A percentile compares a stretch with the other conserved stretches of the same genome.
These are phyloP conservation scores for Diaporthe velutina DNA, from an alignment of 2,329 filamentous ascomycete species.

Conservation along the genomic window DNA sequence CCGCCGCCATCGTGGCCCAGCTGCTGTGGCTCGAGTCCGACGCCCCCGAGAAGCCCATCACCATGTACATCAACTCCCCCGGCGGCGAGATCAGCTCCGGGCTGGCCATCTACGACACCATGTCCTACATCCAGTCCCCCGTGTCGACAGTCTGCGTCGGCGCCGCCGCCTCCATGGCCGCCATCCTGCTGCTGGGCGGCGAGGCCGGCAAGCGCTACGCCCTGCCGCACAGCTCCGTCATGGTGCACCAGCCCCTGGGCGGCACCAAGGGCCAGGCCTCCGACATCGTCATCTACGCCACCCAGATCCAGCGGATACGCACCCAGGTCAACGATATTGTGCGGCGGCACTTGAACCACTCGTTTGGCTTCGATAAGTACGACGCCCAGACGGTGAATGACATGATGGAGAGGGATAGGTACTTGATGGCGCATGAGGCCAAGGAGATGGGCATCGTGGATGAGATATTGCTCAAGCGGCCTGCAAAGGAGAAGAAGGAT, in stretches of 20 bases:
- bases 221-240: conserved; percentile 92
- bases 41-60: conserved; percentile 93
- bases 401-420: conserved; percentile 97
- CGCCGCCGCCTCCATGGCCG: conserved; percentile 95
- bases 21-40: conserved; percentile 98
- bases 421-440: conserved; percentile 90
- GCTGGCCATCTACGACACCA: conserved; percentile 96
- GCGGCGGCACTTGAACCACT: conserved; percentile 83
- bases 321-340: conserved; percentile 93
- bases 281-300: conserved; percentile 97
- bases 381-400: conserved; percentile 87
- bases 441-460: conserved; percentile 92
- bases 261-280: conserved; percentile 74
- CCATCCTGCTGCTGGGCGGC: conserved; percentile 87
- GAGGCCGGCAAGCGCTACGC: conserved; percentile 87
- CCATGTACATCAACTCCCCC: conserved; percentile 97
- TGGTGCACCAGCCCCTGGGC: conserved; percentile 96
- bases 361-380: conserved; percentile 81
- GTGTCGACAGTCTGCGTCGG: conserved; percentile 96
- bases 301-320: conserved; percentile 91
- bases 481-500: conserved; percentile 35
- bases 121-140: conserved; percentile 94
- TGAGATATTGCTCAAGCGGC: conserved; percentile 80
- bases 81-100: conserved; percentile 92
- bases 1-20: conserved; percentile 94